These are phyloP conservation scores for Murraya paniculata DNA, from an alignment of 345 rosid species.

Conservation along the genomic window DNA sequence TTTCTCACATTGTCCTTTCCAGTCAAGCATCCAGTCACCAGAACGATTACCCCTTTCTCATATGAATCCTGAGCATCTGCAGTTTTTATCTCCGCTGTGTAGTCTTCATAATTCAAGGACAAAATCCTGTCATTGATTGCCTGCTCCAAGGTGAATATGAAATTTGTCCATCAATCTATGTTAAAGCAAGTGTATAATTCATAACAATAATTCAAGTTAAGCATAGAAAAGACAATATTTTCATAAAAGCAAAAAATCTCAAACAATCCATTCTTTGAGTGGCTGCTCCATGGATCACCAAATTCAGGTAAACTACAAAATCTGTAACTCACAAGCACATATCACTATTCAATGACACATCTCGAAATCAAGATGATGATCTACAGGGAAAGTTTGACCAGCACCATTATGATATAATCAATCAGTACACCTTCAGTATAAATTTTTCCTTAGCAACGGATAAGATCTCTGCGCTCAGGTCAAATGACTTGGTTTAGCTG, in stretches of 20 bases:
- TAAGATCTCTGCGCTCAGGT: background rate
- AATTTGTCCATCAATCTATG: constrained; percentile 1
- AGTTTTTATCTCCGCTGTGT: constrained; percentile 60
- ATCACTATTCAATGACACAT: background rate
- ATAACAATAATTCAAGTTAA: background rate
- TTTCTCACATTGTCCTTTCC: constrained; percentile 56
- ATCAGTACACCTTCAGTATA: no score
- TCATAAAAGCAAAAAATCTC: background rate
- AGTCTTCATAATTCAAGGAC: constrained; percentile 43
- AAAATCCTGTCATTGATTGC: constrained; percentile 45
- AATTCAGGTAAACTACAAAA: background rate
- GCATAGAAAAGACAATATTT: background rate
- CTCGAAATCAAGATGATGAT: background rate
- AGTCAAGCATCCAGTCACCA: constrained; percentile 68
- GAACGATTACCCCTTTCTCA: constrained; percentile 62
- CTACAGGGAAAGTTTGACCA: background rate
- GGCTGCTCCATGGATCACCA: background rate
- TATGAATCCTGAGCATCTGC: constrained; percentile 68
- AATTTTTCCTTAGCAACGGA: background rate
- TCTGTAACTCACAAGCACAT: background rate
- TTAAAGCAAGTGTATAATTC: background rate
- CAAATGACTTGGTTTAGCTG: background rate
- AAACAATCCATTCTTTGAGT: background rate
- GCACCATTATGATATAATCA: background rate
- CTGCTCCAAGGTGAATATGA: constrained; percentile 26